Percentiles rank a stretch among this genome's conserved stretches.
These are phyloP conservation scores for Beauveria bassiana DNA, from an alignment of 2,329 filamentous ascomycete species.

Conservation along the genomic window DNA sequence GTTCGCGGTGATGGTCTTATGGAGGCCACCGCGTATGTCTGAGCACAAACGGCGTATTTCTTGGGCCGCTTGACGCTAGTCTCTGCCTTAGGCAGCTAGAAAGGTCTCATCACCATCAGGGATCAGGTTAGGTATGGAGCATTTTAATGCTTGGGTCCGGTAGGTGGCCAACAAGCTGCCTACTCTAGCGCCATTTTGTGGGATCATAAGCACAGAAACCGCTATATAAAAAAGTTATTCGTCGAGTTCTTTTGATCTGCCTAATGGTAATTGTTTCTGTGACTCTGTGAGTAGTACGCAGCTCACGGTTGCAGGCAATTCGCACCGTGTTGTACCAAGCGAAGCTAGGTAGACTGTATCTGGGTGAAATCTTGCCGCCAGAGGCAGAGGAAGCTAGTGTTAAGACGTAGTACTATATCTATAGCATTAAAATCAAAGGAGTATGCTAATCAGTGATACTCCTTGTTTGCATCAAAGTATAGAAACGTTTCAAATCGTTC, in stretches of 20 bases:
- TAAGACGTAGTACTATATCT: too few relatives aligned
- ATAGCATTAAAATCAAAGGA: too few relatives aligned
- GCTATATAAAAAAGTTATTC: too few relatives aligned
- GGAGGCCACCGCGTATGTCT: neutral
- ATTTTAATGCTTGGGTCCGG: neutral
- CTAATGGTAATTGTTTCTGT: too few relatives aligned
- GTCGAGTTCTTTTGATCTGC: too few relatives aligned
- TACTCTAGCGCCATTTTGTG: neutral
- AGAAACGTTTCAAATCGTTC: too few relatives aligned
- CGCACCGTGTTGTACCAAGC: neutral
- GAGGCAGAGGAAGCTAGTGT: neutral
- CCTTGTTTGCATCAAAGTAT: too few relatives aligned
- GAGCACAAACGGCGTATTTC: conserved; percentile 4
- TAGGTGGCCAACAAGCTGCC: neutral
- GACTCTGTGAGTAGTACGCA: neutral
- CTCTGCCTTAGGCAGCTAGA: conserved; percentile 10
- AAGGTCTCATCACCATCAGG: neutral
- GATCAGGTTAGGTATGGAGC: neutral
- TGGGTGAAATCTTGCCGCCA: neutral
- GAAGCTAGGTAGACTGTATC: neutral
- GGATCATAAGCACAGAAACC: too few relatives aligned
- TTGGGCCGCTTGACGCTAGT: conserved; percentile 6
- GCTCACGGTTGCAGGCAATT: neutral
- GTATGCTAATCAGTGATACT: too few relatives aligned
- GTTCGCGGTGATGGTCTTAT: neutral